These are phyloP conservation scores for Sambucus nigra DNA, from an alignment of 129 eudicot species.

Conservation along the genomic window DNA sequence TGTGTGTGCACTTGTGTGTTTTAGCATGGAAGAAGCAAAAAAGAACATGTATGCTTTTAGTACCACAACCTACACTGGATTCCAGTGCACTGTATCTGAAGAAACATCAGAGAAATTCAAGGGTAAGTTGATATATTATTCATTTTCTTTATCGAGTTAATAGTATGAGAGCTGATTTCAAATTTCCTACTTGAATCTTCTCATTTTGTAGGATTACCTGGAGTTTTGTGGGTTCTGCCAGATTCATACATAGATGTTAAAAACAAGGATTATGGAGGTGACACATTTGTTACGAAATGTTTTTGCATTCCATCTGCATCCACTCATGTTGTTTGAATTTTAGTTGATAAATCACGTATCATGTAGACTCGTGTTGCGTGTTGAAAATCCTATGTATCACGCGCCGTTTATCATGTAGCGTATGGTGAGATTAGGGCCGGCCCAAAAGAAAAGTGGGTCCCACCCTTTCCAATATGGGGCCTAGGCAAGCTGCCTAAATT, in stretches of 20 bases:
- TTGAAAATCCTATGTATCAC: no score
- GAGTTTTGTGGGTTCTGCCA: constrained; percentile 96
- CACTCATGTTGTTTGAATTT: background rate
- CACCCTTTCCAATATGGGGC: no score
- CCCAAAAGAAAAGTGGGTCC: no score
- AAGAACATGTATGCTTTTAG: constrained; percentile 98
- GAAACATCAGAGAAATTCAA: constrained; percentile 93
- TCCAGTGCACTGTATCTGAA: constrained; percentile 92
- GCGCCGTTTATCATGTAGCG: background rate
- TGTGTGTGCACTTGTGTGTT: background rate
- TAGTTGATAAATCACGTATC: no score
- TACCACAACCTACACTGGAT: constrained; percentile 95
- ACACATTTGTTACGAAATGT: background rate
- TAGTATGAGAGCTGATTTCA: background rate
- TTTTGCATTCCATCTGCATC: background rate
- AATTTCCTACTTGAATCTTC: constrained; percentile 1
- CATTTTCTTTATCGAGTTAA: background rate
- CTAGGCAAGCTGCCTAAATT: no score
- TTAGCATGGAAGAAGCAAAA: constrained; percentile 6
- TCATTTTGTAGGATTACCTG: constrained; percentile 81
- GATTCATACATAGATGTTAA: constrained; percentile 98
- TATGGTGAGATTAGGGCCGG: no score
- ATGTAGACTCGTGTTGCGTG: no score
- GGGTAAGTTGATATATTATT: constrained; percentile 30
- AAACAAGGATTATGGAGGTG: constrained; percentile 98